These are phyloP conservation scores for Parastagonospora nodorum DNA, from an alignment of 2,329 filamentous ascomycete species.

Conservation along the genomic window DNA sequence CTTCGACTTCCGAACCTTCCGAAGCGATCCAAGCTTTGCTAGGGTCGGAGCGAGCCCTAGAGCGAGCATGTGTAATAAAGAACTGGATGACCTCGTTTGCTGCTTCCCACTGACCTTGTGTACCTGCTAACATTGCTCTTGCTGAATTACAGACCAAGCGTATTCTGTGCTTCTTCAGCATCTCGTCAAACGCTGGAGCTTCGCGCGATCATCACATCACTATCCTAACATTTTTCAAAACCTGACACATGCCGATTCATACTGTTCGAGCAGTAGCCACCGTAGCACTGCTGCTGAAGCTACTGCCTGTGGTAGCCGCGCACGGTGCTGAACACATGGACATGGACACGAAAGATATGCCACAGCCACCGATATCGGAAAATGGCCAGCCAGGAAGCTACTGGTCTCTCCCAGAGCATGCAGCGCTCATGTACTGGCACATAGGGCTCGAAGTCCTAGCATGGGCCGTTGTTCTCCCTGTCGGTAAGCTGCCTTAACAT, in stretches of 20 bases:
- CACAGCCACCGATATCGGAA: constrained; percentile 19
- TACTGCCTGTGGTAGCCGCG: constrained; percentile 47
- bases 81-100: constrained; percentile 10
- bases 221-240: not conserved
- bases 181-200: not conserved
- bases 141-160: constrained; percentile 4
- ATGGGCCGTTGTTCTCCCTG: constrained; percentile 75
- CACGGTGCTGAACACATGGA: constrained; percentile 47
- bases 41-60: not conserved
- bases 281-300: constrained; percentile 48
- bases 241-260: constrained; percentile 31
- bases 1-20: too few species aligned
- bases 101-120: constrained; percentile 6
- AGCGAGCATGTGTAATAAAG: not conserved
- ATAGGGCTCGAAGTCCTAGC: constrained; percentile 71
- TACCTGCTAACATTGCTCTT: constrained; percentile 3
- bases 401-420: constrained; percentile 62
- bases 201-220: constrained; percentile 1
- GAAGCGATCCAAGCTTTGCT: constrained; percentile 11
- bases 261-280: constrained; percentile 27
- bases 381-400: constrained; percentile 56
- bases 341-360: constrained; percentile 29
- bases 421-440: constrained; percentile 68
- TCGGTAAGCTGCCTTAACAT: constrained; percentile 60
- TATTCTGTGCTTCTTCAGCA: not conserved